Percentiles rank a stretch among this genome's conserved stretches.
phyloP scores from a whole-genome alignment of 2,329 filamentous ascomycete genomes.

The Xenoacremonium recifei region DNA sequence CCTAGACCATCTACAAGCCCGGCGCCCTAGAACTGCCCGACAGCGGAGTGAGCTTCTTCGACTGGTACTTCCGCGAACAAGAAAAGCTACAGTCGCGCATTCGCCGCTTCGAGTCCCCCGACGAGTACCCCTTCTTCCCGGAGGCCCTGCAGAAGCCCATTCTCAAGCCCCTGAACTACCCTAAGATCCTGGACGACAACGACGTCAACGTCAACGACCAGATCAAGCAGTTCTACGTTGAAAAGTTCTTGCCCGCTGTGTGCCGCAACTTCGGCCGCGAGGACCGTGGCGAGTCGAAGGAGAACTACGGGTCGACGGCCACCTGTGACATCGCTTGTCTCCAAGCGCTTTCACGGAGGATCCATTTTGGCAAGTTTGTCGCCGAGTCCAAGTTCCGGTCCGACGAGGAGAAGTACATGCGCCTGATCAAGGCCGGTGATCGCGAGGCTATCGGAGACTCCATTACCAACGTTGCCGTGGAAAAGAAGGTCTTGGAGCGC shows the following conservation, averaged over 20 bases:
- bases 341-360: constrained; percentile 84
- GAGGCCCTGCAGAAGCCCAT: constrained; percentile 75
- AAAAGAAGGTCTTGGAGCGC: constrained; percentile 86
- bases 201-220: constrained; percentile 85
- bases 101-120: constrained; percentile 90
- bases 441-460: constrained; percentile 79
- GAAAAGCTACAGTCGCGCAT: constrained; percentile 90
- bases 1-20: constrained; percentile 75
- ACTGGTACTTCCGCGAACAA: constrained; percentile 90
- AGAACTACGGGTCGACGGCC: constrained; percentile 93
- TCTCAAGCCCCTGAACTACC: constrained; percentile 85
- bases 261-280: constrained; percentile 75
- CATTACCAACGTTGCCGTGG: constrained; percentile 87
- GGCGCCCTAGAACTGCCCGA: constrained; percentile 78
- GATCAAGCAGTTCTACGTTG: constrained; percentile 83
- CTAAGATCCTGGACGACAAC: constrained; percentile 82
- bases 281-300: constrained; percentile 80
- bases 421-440: constrained; percentile 78
- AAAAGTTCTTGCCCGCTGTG: constrained; percentile 77
- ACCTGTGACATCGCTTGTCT: constrained; percentile 88
- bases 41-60: constrained; percentile 75
- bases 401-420: constrained; percentile 77
- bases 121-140: constrained; percentile 97
- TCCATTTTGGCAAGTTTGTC: constrained; percentile 98
- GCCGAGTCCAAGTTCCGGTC: constrained; percentile 92